Base-by-base conservation (phyloP, 495 filamentous ascomycete genomes). In the Letharia columbiana region DNA sequence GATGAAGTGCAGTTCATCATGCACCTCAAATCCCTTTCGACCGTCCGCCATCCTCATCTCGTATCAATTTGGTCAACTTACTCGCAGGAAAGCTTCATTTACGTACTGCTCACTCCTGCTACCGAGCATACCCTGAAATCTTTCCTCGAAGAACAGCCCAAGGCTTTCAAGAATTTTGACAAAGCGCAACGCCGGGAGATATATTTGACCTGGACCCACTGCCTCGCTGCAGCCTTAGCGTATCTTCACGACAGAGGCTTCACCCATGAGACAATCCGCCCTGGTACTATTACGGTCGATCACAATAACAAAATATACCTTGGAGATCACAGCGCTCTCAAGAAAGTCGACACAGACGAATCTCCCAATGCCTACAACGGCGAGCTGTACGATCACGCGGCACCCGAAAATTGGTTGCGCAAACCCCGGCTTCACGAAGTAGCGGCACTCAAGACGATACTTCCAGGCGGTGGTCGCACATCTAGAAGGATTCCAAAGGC, bases 191-290 rank as follows among this genome's bases (percentile, higher is more conserved):
- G 90, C 39, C 83, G 88, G 40, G 76, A 80, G 41, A 79, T 87
- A 4, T 74, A 96, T 20, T 79, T 96, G 70, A 86, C 89, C 69
- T 96, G 93, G 92, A 85, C 93, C 50, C 91, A 92, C 74, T 96
- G 93, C 72, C 81, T 98, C 3, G 81, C 84, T 1, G 88, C 91
- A 68, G 89, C 88, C 13, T 72, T 96, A 33, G 85, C 87, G 56
- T 91, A 85, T 73, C 80, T 96, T 3, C 91, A 96, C 75, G 81
- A 81, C 40, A 82, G 82, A 65, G 88, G 87, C 18, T 81, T 90
- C 50, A 79, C 83, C 2, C 93, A 98, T 68, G 82, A 88, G n/a
- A 85, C 86, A 49, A 90, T 98, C 70, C 86, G 86, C 59, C 93
- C 93, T 13, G 91, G 91, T 4, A 92, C 89, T 42, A 82, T 96